A percentile compares a stretch with the other conserved stretches of the same genome.
phyloP scores from a whole-genome alignment of 345 rosid species.

The Bruguiera gymnorhiza region DNA sequence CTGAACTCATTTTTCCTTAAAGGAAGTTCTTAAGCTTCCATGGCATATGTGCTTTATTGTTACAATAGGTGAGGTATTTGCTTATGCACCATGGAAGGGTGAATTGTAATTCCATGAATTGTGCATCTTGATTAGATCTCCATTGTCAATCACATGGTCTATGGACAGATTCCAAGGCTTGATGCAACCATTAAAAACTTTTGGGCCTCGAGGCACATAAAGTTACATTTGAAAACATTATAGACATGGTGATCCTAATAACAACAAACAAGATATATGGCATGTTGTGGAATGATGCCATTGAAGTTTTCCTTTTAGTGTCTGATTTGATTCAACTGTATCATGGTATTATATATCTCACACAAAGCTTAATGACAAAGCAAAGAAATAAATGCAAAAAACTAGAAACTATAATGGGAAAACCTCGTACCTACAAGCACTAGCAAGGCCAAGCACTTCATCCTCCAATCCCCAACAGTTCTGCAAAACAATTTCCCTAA shows the following conservation, averaged over 20 bases:
- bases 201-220: too few relatives aligned
- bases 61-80: not conserved
- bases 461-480: constrained; percentile 94
- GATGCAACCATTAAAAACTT: too few relatives aligned
- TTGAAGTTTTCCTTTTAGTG: too few relatives aligned
- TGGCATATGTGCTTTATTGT: not conserved
- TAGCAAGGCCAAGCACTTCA: constrained; percentile 56
- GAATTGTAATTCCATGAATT: not conserved
- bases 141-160: too few relatives aligned
- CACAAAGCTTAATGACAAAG: not conserved
- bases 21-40: not conserved
- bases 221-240: too few relatives aligned
- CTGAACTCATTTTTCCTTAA: not conserved
- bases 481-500: constrained; percentile 66
- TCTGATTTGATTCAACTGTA: not conserved
- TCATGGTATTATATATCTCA: not conserved
- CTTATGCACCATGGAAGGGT: not conserved
- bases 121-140: not conserved
- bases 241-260: too few relatives aligned
- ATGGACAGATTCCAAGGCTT: too few relatives aligned
- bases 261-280: too few relatives aligned
- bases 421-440: constrained; percentile 60
- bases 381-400: not conserved
- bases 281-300: too few relatives aligned
- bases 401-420: constrained; percentile 5